Base-by-base conservation (phyloP, 306 rosid species). In the Dalbergia cochinchinensis region DNA sequence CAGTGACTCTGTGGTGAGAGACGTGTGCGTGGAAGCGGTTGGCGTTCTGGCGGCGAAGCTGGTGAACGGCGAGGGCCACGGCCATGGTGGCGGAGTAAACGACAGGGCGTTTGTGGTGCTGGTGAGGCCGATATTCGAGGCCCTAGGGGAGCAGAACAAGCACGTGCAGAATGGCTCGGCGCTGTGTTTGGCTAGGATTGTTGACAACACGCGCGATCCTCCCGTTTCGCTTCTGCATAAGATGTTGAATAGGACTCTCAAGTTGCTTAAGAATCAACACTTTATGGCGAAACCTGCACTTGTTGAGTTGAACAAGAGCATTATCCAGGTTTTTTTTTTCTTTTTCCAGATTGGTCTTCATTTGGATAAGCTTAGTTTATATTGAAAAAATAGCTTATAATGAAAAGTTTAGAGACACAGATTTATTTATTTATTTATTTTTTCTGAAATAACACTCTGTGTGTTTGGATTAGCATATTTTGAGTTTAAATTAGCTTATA, bases 121-220 rank as follows among this genome's bases (percentile, higher is more conserved):
- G 2, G 94, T 87, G 1, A 88, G 86, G 73, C 96, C 97, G 0
- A 83, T 94, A 45, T 92, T 94, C 14, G 94, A 94, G 57, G 90
- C 96, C 22, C 83, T 94, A 22, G 97, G 96, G 0, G 97, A 94
- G 74, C 98, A 94, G 42, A 91, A 90, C 55, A 92, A 81, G 91
- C 92, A 92, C 69, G 83, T 92, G 58, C 98, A 94, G 81, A 71
- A 83, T 3, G 86, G 90, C 69, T 86, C 97, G 0, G 96, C 97
- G 3, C 74, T 86, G 42, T 94, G 92, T 65, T 82, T 92, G 71
- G 91, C 98, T 0, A 82, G 79, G 54, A 72, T 92, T 19, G 82
- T 94, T 34, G 90, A 90, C 71, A 86, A 90, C 66, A 88, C 91
- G 1, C 84, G 22, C 15, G 79, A 88, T 78, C 92, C 97, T 64